Percentiles rank a stretch among this genome's conserved stretches.
Conservation (phyloP, 2,329 filamentous ascomycete species). For the Pyrenophora tritici-repentis region DNA sequence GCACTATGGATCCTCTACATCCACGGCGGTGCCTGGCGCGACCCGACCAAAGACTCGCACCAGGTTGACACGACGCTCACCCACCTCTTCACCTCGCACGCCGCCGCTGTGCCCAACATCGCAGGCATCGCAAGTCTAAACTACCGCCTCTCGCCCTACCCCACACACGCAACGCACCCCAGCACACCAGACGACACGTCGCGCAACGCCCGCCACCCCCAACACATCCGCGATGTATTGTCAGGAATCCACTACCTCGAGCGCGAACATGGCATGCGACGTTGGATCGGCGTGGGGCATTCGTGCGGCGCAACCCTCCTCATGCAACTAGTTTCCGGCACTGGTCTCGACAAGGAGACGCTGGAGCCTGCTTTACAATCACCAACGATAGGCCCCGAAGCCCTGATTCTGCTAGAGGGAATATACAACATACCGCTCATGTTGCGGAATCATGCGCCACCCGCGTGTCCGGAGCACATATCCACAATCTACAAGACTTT, state of each 20-base stretch:
- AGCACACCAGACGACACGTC: conserved; percentile 53
- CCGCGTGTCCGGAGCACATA: conserved; percentile 22
- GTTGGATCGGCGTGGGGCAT: conserved; percentile 65
- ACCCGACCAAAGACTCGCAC: conserved; percentile 48
- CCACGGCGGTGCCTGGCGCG: conserved; percentile 58
- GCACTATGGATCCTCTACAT: conserved; percentile 51
- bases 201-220: conserved; percentile 61
- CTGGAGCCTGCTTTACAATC: too few relatives aligned
- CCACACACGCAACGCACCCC: conserved; percentile 52
- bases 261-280: conserved; percentile 51
- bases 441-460: conserved; percentile 50
- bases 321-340: conserved; percentile 56
- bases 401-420: conserved; percentile 66
- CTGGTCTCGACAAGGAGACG: conserved; percentile 15
- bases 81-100: conserved; percentile 36
- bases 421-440: conserved; percentile 69
- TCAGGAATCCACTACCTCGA: conserved; percentile 58
- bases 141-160: conserved; percentile 65
- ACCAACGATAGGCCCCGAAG: conserved; percentile 30
- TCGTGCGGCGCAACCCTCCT: conserved; percentile 68
- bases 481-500: conserved; percentile 63
- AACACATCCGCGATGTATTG: conserved; percentile 64
- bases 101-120: conserved; percentile 42
- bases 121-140: conserved; percentile 68
- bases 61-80: conserved; percentile 45